A percentile compares a stretch with the other conserved stretches of the same genome.
These are phyloP conservation scores for Ustilago nuda DNA, from an alignment of 1,284 basidiomycete species.

Conservation along the genomic window DNA sequence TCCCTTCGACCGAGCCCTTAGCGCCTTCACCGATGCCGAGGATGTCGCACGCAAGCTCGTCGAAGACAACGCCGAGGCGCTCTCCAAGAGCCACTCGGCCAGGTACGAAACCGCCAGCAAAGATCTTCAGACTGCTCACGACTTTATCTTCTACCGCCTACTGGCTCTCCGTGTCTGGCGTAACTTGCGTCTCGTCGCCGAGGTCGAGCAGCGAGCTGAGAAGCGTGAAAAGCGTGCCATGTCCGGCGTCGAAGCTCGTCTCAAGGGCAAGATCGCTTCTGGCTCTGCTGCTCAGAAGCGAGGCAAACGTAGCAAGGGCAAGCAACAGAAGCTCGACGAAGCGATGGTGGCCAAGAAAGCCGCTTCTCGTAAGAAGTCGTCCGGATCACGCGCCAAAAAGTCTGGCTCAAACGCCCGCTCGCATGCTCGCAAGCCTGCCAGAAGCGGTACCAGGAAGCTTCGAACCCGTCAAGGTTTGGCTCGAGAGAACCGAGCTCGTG, in stretches of 20 bases:
- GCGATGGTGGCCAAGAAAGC: conserved; percentile 32
- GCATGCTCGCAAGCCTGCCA: conserved; percentile 42
- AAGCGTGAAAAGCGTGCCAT: conserved; percentile 60
- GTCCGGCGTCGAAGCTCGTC: conserved; percentile 44
- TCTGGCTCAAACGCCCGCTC: conserved; percentile 22
- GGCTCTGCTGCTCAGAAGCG: conserved; percentile 24
- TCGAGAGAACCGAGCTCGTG: conserved; percentile 44
- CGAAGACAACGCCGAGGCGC: conserved; percentile 65
- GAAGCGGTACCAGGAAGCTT: conserved; percentile 56
- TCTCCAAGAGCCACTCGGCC: conserved; percentile 64
- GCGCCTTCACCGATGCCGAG: conserved; percentile 65
- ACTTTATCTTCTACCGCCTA: conserved; percentile 64
- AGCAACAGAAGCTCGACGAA: conserved; percentile 36
- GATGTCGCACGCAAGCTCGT: conserved; percentile 61
- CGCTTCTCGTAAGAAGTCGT: conserved; percentile 33
- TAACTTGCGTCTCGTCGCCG: conserved; percentile 58
- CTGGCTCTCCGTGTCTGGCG: conserved; percentile 62
- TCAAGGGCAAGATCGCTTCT: conserved; percentile 25
- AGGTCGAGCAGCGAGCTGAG: conserved; percentile 60
- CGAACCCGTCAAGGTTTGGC: conserved; percentile 35
- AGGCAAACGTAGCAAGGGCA: conserved; percentile 33
- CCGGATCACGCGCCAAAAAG: conserved; percentile 48
- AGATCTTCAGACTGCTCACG: conserved; percentile 65
- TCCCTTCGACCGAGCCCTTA: conserved; percentile 66
- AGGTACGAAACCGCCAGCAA: conserved; percentile 65